Evolutionary conservation across 2,329 filamentous ascomycete species (phyloP), one percentile per base, ranked within the genome.

Genomic region (Colletotrichum scovillei): DNA sequence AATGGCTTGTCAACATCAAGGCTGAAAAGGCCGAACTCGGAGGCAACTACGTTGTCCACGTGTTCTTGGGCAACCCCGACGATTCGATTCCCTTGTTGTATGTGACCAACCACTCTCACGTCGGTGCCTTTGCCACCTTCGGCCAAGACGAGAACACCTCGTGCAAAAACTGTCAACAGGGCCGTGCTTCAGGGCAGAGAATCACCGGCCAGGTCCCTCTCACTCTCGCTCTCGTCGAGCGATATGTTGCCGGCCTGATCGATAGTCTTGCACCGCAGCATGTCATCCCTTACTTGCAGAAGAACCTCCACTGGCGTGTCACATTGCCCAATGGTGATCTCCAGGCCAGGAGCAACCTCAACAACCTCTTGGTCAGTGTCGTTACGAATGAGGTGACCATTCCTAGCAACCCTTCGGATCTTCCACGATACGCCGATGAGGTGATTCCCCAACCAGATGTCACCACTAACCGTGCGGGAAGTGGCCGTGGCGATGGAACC

Each of bases 1-100:
- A 92, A 72, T 92, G 90, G 83, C 82, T 88, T 14, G 86, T 88
- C 76, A 90, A 88, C 76, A 84, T 92, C 73, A 81, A 83, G n/a
- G 85, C 88, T 4, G 78, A 84, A 65, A 89, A 88, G 75, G 83
- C 85, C 70, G 85, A 86, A 4, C 79, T 88, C 2, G 81, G 84
- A 26, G 85, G 84, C 3, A 86, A 88, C 6, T 91, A 89, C 80
- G 85, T 85, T 42, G 82, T 92, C 24, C 87, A 88, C 77, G 80
- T 91, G 73, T 92, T 92, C 82, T 80, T 92, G 4, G 79, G 81
- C 46, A 79, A 84, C 64, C 78, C 83, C 1, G 73, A 77, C 14
- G 74, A 75, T 16, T 88, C 86, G 85, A 74, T 81, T 6, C 80
- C 79, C 12, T 83, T 85, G 16, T 77, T 81, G n/a, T 88, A 87